phyloP scores from a whole-genome alignment of 305 asterid genomes.

The Salvia sclarea region DNA sequence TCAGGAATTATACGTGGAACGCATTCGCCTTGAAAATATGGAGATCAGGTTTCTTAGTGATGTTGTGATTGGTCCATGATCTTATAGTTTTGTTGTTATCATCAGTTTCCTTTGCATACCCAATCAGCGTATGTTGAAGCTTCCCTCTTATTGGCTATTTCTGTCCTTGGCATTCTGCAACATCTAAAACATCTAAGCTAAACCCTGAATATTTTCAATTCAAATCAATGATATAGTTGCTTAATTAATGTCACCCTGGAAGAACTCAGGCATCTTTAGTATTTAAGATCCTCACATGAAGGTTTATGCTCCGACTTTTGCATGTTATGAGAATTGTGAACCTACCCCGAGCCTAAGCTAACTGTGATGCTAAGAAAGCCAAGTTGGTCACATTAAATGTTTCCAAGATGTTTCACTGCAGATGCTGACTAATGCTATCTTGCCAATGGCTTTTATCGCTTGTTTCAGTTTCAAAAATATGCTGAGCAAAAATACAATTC shows the following conservation, averaged over 20 bases:
- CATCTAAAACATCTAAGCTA: conserved; percentile 23
- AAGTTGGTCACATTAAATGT: conserved; percentile 12
- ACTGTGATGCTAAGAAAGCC: conserved; percentile 19
- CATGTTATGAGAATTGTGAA: conserved; percentile 13
- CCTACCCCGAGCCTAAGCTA: conserved; percentile 10
- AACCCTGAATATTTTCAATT: conserved; percentile 14
- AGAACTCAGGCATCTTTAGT: conserved; percentile 1
- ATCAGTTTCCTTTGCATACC: conserved; percentile 18
- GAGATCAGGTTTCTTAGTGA: conserved; percentile 62
- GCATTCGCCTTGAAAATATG: conserved; percentile 88
- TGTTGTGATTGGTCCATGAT: conserved; percentile 26
- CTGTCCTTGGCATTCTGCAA: conserved; percentile 17
- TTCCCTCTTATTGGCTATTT: conserved; percentile 12
- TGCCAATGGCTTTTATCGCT: conserved; percentile 31
- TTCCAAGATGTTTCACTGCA: conserved; percentile 18
- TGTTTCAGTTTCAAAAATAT: conserved; percentile 71
- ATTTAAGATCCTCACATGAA: background rate
- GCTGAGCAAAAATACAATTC: conserved; percentile 71
- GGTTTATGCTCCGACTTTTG: conserved; percentile 10
- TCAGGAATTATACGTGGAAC: conserved; percentile 74
- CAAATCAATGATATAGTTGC: conserved; percentile 5
- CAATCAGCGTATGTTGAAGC: background rate
- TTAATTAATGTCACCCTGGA: background rate
- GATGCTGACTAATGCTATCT: conserved; percentile 25
- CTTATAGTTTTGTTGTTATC: conserved; percentile 8